Conservation (phyloP, 768 basidiomycete genomes). For the Lactarius deliciosus region DNA sequence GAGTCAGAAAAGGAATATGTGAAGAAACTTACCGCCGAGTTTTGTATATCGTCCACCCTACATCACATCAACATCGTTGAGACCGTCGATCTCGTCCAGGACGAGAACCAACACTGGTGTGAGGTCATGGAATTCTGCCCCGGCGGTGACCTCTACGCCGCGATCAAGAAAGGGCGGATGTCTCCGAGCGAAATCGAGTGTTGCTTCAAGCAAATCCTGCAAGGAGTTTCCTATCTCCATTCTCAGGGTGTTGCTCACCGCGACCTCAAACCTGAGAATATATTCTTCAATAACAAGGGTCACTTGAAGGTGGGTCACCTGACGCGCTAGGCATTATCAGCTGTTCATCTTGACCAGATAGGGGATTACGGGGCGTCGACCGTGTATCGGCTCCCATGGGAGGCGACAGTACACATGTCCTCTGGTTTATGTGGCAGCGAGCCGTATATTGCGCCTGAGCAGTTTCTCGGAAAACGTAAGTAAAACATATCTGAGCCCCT, state of each 20-base stretch:
- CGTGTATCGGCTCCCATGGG: constrained; percentile 99
- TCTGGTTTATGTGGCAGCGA: constrained; percentile 97
- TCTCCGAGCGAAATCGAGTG: constrained; percentile 91
- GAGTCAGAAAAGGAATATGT: constrained; percentile 99
- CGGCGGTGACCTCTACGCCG: constrained; percentile 96
- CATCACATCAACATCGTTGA: constrained; percentile 95
- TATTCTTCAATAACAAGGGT: constrained; percentile 90
- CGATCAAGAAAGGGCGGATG: constrained; percentile 97
- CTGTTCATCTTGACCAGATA: constrained; percentile 55
- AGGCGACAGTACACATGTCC: constrained; percentile 93
- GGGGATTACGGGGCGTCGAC: constrained; percentile 99
- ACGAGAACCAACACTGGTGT: constrained; percentile 95
- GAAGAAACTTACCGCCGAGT: constrained; percentile 99
- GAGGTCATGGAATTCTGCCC: constrained; percentile 99
- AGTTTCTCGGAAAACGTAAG: constrained; percentile 96
- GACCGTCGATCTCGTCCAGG: constrained; percentile 99
- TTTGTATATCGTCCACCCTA: constrained; percentile 95
- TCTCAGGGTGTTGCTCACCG: constrained; percentile 97
- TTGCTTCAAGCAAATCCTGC: constrained; percentile 95
- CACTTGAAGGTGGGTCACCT: constrained; percentile 77
- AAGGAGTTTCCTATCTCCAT: constrained; percentile 88
- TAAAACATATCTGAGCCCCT: constrained; percentile 36
- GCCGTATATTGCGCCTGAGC: constrained; percentile 98
- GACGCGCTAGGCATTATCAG: constrained; percentile 5
- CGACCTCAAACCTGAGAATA: constrained; percentile 97